Evolutionary conservation across 768 basidiomycete genomes (phyloP), one percentile per base, ranked within the genome.

Genomic region (Phanerochaete carnosa): DNA sequence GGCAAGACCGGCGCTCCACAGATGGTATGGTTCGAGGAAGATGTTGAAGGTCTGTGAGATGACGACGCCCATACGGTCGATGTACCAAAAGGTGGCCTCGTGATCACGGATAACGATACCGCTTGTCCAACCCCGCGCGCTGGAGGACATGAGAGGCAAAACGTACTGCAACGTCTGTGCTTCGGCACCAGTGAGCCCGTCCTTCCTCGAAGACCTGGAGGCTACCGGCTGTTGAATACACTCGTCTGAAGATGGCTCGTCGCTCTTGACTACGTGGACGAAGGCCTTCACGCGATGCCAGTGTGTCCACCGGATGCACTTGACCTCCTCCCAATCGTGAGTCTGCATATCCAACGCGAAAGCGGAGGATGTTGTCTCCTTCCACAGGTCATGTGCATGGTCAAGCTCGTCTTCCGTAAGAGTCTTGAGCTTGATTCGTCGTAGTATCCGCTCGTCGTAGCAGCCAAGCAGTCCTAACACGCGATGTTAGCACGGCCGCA

Each of bases 31-130:
- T 32, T 60, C 46, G n/a, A 29, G 43, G 28, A 56, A 16, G 37
- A 60, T 32, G 54, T 56, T 28, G 43, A 60, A 60, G n/a, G 45
- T 7, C 13, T 32, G 16, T 19, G 59, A 60, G 23, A 23, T 12
- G 37, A 60, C 45, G 39, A 46, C 39, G 45, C 59, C 59, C 51
- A 60, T 60, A 3, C 53, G 53, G 37, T 55, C 53, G 7, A 37
- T 29, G 30, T 55, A 55, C 53, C 59, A 55, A 16, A 55, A 49
- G 16, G 45, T 45, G 19, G 47, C 49, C 33, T 11, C 37, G 23
- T 13, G 13, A 29, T 46, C 46, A 19, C 54, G 51, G 28, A 60
- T 45, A n/a, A 56, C 43, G 37, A 60, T 55, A 1, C 59, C 59
- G 25, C 55, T 55, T 7, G 54, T 49, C 11, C 35, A 60, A 15